Evolutionary conservation across 441 rosid genomes (phyloP).

Genomic region (Codiaeum variegatum): DNA sequence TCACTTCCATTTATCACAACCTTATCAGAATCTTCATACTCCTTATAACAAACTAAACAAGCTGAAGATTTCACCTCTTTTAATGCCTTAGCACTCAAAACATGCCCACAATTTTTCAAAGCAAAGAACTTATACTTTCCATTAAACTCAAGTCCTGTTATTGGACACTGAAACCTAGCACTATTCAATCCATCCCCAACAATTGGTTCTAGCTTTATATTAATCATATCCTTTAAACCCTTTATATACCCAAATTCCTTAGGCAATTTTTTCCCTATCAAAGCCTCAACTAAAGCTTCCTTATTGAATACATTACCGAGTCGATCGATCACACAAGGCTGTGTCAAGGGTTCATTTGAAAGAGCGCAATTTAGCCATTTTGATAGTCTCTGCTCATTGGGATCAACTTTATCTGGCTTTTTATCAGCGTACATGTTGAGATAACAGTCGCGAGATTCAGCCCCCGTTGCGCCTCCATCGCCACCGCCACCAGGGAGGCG

Average conservation of each 20-base stretch:
- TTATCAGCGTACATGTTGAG: constrained; percentile 93
- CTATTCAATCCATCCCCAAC: constrained; percentile 43
- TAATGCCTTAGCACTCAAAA: constrained; percentile 83
- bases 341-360: constrained; percentile 65
- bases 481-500: constrained; percentile 86
- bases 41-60: constrained; percentile 81
- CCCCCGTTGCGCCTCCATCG: constrained; percentile 95
- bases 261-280: constrained; percentile 67
- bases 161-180: constrained; percentile 70
- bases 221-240: constrained; percentile 79
- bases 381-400: constrained; percentile 83
- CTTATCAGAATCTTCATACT: constrained; percentile 57
- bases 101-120: constrained; percentile 77
- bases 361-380: constrained; percentile 82
- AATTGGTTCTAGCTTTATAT: constrained; percentile 48
- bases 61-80: constrained; percentile 81
- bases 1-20: constrained; percentile 77
- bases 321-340: constrained; percentile 79
- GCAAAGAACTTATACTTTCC: constrained; percentile 78
- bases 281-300: constrained; percentile 67
- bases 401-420: constrained; percentile 90
- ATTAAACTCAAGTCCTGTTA: constrained; percentile 74
- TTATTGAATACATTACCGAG: constrained; percentile 84
- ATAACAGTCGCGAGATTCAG: constrained; percentile 92
- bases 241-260: constrained; percentile 60